Conservation (phyloP, 768 basidiomycete genomes). For the Plicaturopsis crispa region DNA sequence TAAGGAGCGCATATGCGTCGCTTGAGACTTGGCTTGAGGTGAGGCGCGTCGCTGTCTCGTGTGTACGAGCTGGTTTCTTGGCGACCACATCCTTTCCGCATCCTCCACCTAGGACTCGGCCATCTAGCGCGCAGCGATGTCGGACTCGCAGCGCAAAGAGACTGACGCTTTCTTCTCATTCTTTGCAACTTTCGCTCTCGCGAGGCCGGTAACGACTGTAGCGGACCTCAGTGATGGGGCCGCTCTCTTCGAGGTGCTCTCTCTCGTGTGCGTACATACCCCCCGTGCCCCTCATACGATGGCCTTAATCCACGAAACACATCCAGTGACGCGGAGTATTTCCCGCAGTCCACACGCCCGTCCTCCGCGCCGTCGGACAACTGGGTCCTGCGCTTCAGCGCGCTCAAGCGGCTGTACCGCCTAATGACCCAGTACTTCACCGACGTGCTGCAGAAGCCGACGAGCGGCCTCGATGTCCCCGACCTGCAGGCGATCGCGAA, state of each 20-base stretch:
- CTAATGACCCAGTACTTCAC: conserved; percentile 86
- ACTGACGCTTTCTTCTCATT: conserved; percentile 78
- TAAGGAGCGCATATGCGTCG: no score
- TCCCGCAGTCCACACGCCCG: conserved; percentile 52
- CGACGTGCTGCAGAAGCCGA: conserved; percentile 76
- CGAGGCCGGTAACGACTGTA: conserved; percentile 51
- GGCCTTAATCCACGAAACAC: conserved; percentile 4
- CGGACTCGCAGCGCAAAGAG: conserved; percentile 34
- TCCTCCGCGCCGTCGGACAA: conserved; percentile 67
- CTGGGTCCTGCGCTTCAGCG: conserved; percentile 82
- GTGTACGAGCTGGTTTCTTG: no score
- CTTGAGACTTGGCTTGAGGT: no score
- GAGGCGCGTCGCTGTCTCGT: no score
- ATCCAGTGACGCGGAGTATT: conserved; percentile 71
- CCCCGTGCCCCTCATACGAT: conserved; percentile 1
- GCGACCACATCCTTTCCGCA: no score
- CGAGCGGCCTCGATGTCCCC: conserved; percentile 74
- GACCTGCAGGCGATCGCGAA: conserved; percentile 84
- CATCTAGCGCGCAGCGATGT: not conserved
- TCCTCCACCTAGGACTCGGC: no score
- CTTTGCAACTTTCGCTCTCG: conserved; percentile 65
- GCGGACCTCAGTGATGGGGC: conserved; percentile 77
- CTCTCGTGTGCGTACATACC: conserved; percentile 53
- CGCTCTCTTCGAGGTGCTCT: conserved; percentile 68
- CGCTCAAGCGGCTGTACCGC: conserved; percentile 79